These are phyloP conservation scores for Santalum album DNA, from an alignment of 164 flowering plant genomes.

Conservation along the genomic window DNA sequence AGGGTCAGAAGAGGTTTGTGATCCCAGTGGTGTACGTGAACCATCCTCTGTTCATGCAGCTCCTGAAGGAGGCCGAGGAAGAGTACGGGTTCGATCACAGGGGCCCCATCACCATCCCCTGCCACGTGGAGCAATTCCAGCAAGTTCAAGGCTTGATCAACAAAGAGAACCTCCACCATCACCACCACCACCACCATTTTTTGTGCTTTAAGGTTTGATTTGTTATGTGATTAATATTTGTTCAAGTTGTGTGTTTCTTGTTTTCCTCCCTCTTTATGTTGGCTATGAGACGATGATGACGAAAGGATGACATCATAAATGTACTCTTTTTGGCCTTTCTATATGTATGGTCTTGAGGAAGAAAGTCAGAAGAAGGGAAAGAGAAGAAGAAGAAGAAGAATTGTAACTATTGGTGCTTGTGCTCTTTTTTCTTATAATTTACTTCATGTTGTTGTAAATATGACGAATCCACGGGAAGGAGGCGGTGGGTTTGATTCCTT, in stretches of 20 bases:
- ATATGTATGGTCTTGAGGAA: too few relatives aligned
- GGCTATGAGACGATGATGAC: not conserved
- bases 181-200: conserved; percentile 12
- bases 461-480: too few relatives aligned
- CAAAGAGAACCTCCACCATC: conserved; percentile 14
- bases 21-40: conserved; percentile 52
- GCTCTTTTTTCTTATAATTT: too few relatives aligned
- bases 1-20: conserved; percentile 42
- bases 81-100: conserved; percentile 50
- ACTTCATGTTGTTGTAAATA: too few relatives aligned
- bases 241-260: too few relatives aligned
- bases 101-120: conserved; percentile 54
- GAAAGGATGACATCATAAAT: not conserved
- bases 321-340: not conserved
- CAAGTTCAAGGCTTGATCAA: conserved; percentile 38
- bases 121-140: conserved; percentile 48
- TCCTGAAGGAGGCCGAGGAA: conserved; percentile 52
- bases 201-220: conserved; percentile 2
- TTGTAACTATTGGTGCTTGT: too few relatives aligned
- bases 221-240: not conserved
- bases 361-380: too few relatives aligned
- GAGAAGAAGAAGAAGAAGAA: too few relatives aligned
- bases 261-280: too few relatives aligned
- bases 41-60: conserved; percentile 45
- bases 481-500: too few relatives aligned